Conservation (phyloP, 1,284 basidiomycete species). For the Mycena sp. region DNA sequence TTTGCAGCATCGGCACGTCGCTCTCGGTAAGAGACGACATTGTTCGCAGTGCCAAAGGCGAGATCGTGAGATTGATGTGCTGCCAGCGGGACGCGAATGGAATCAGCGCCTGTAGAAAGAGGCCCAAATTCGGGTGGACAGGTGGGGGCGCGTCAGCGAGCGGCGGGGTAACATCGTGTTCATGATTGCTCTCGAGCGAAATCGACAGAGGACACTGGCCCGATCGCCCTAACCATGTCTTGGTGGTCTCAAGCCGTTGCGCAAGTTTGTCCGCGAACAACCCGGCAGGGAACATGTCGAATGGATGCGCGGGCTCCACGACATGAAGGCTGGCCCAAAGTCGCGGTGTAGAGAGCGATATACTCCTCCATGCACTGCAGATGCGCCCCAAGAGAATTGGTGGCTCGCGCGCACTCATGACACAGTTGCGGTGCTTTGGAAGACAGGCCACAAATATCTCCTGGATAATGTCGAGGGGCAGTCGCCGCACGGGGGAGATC, state of each 20-base stretch:
- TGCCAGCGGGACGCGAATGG: conserved; percentile 9
- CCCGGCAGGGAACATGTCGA: background rate
- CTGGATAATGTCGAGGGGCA: conserved; percentile 28
- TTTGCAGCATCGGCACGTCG: conserved; percentile 9
- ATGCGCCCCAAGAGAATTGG: conserved; percentile 21
- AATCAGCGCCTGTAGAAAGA: background rate
- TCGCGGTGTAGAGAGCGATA: conserved; percentile 9
- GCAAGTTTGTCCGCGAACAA: background rate
- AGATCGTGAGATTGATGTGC: background rate
- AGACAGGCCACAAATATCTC: conserved; percentile 33
- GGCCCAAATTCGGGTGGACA: background rate
- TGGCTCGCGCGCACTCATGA: conserved; percentile 14
- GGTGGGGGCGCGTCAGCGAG: background rate
- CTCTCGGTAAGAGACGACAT: background rate
- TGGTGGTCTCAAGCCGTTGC: background rate
- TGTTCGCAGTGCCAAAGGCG: background rate
- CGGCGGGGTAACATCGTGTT: background rate
- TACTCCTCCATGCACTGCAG: conserved; percentile 16
- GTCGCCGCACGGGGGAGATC: conserved; percentile 9
- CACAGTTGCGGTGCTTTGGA: conserved; percentile 25
- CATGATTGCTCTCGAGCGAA: conserved; percentile 8
- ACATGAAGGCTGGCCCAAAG: conserved; percentile 20
- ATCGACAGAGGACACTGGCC: conserved; percentile 14
- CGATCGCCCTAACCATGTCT: conserved; percentile 11
- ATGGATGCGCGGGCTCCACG: background rate